A percentile compares a stretch with the other conserved stretches of the same genome.
phyloP scores from a whole-genome alignment of 345 rosid species.

The Eucalyptus pauciflora region DNA sequence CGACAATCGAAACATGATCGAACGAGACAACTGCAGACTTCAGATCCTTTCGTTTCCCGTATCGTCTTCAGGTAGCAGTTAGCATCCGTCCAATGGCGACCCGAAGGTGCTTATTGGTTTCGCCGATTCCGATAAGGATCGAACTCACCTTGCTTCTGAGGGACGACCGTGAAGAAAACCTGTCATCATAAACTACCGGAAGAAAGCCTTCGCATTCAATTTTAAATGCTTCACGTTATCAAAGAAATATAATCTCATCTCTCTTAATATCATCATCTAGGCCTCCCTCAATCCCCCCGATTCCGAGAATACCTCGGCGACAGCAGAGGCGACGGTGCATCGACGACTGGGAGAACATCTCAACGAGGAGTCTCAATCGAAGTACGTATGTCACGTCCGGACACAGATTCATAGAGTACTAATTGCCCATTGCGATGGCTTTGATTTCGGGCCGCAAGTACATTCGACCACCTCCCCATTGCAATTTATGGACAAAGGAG shows the following conservation, averaged over 20 bases:
- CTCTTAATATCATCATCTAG: too few species aligned
- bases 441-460: neutral
- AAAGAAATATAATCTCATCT: too few species aligned
- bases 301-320: neutral
- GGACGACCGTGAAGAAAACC: too few species aligned
- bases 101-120: neutral
- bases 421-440: neutral
- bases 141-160: neutral
- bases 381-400: neutral
- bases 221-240: neutral
- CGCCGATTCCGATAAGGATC: neutral
- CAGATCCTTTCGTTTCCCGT: neutral
- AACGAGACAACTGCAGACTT: neutral
- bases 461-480: neutral
- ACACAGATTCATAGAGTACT: neutral
- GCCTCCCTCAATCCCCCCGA: too few species aligned
- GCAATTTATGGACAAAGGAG: neutral
- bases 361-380: neutral
- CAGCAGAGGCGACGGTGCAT: neutral
- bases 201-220: neutral
- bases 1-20: neutral
- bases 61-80: neutral
- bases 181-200: neutral
- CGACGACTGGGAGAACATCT: neutral
- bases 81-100: neutral